Conservation (phyloP, 1,284 basidiomycete species). For the Tilletia setariae region DNA sequence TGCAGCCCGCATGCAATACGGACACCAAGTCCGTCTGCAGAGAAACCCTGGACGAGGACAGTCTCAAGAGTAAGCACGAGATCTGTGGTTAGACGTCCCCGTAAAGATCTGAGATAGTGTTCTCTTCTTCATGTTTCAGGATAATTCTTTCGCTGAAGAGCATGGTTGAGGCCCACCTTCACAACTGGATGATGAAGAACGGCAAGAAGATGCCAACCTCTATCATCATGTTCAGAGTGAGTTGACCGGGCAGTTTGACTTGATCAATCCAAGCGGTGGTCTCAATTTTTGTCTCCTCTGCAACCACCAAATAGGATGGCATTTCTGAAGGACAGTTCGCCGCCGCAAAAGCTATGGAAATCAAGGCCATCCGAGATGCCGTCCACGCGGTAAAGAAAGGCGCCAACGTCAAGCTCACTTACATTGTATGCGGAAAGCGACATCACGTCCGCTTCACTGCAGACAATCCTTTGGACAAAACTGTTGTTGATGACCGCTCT, state of each 20-base stretch:
- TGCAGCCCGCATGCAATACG: conserved; percentile 47
- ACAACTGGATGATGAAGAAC: conserved; percentile 26
- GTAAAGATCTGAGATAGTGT: too few relatives aligned
- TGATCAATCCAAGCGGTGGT: too few relatives aligned
- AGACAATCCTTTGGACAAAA: conserved; percentile 20
- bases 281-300: conserved; percentile 52
- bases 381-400: conserved; percentile 17
- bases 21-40: conserved; percentile 53
- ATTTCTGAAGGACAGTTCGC: conserved; percentile 59
- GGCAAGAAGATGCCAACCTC: conserved; percentile 39
- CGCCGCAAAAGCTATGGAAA: conserved; percentile 56
- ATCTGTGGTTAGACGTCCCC: too few relatives aligned
- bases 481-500: conserved; percentile 48
- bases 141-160: conserved; percentile 21
- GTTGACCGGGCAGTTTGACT: conserved; percentile 30
- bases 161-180: conserved; percentile 35
- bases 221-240: conserved; percentile 44
- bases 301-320: conserved; percentile 59
- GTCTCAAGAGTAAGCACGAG: conserved; percentile 50
- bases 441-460: conserved; percentile 58
- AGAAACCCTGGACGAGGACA: conserved; percentile 52
- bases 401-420: conserved; percentile 47
- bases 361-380: conserved; percentile 51
- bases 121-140: too few relatives aligned
- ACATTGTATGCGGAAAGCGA: conserved; percentile 39